These are phyloP conservation scores for Bocquillonia castaneifolia DNA, from an alignment of 441 rosid genomes.

Conservation along the genomic window DNA sequence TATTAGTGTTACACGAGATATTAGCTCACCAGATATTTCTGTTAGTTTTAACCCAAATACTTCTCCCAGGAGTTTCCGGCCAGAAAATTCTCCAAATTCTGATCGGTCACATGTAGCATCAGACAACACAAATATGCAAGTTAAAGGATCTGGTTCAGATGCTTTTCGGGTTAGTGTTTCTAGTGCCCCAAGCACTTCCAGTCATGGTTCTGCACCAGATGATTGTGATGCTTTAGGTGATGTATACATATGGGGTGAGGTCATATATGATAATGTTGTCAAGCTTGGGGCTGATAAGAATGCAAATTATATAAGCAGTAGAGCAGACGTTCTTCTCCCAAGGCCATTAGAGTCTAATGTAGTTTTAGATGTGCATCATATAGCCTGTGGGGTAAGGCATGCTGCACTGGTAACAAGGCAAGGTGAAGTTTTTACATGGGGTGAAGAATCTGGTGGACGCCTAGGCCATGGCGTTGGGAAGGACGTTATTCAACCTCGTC, in stretches of 20 bases:
- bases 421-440: slow-evolving; percentile 97
- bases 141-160: slow-evolving; percentile 75
- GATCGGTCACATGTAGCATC: slow-evolving; percentile 86
- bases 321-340: slow-evolving; percentile 71
- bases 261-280: slow-evolving; percentile 56
- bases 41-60: slow-evolving; percentile 40
- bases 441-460: slow-evolving; percentile 91
- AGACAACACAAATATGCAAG: slow-evolving; percentile 75
- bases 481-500: slow-evolving; percentile 70
- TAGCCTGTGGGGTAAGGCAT: slow-evolving; percentile 89
- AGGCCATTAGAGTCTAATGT: slow-evolving; percentile 81
- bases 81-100: slow-evolving; percentile 59
- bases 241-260: slow-evolving; percentile 95
- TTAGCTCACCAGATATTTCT: slow-evolving; percentile 60
- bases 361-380: slow-evolving; percentile 80
- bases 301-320: slow-evolving; percentile 46
- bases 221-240: slow-evolving; percentile 93
- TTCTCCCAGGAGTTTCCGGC: slow-evolving; percentile 49
- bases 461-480: slow-evolving; percentile 90
- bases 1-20: slow-evolving; percentile 58
- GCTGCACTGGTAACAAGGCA: slow-evolving; percentile 88
- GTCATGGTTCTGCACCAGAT: slow-evolving; percentile 94
- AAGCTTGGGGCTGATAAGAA: slow-evolving; percentile 57
- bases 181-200: slow-evolving; percentile 86
- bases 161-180: slow-evolving; percentile 93